These are phyloP conservation scores for Sugiyamaella japonica DNA, from an alignment of 1,139 yeast genomes.

Conservation along the genomic window DNA sequence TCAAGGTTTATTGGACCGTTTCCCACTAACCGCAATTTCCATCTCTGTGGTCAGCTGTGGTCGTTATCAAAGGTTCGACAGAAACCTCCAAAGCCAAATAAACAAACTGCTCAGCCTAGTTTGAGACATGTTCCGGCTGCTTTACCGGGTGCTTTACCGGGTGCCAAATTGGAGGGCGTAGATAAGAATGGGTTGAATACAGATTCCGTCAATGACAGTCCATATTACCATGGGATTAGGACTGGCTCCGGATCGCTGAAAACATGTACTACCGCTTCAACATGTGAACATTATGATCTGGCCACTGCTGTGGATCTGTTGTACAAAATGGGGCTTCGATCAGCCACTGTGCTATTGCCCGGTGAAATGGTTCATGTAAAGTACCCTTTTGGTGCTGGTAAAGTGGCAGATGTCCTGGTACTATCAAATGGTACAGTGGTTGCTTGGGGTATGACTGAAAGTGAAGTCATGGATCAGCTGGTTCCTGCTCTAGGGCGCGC, in stretches of 20 bases:
- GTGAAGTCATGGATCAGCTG: constrained; percentile 49
- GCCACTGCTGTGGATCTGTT: constrained; percentile 44
- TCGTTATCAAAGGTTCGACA: background rate
- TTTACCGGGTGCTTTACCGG: background rate
- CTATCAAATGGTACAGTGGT: constrained; percentile 73
- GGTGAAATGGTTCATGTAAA: constrained; percentile 62
- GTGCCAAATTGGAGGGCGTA: background rate
- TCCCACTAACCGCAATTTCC: background rate
- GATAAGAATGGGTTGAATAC: background rate
- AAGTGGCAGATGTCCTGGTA: constrained; percentile 55
- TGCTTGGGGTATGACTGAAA: constrained; percentile 68
- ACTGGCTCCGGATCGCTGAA: constrained; percentile 11
- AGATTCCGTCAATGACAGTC: background rate
- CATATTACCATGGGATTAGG: background rate
- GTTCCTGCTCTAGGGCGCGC: constrained; percentile 51
- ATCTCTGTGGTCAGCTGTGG: background rate
- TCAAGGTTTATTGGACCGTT: background rate
- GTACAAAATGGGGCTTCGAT: constrained; percentile 42
- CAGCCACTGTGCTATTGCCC: constrained; percentile 55
- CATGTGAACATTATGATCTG: constrained; percentile 68
- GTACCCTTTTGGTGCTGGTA: constrained; percentile 44
- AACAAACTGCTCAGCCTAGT: constrained; percentile 16
- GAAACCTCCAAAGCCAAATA: constrained; percentile 12
- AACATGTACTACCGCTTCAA: constrained; percentile 64
- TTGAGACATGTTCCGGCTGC: constrained; percentile 16